Conservation (phyloP, 2,329 filamentous ascomycete genomes). For the Pyrenophora seminiperda region DNA sequence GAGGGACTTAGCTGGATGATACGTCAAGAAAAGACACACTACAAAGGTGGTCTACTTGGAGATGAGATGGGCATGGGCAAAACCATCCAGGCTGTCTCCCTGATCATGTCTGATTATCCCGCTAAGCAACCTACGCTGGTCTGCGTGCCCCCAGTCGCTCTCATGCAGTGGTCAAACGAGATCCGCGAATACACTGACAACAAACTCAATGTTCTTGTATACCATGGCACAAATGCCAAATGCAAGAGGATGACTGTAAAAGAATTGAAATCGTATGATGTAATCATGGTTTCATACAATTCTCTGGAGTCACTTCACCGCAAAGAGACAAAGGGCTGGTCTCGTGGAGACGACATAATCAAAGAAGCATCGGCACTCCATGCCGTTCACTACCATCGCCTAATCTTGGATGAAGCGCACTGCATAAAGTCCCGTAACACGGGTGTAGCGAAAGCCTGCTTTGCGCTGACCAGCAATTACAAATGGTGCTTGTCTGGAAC, state of each 20-base stretch:
- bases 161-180: slow-evolving; percentile 85
- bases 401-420: slow-evolving; percentile 94
- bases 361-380: slow-evolving; percentile 81
- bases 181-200: slow-evolving; percentile 75
- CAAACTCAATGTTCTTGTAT: slow-evolving; percentile 86
- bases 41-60: slow-evolving; percentile 87
- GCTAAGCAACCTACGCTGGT: slow-evolving; percentile 82
- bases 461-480: slow-evolving; percentile 83
- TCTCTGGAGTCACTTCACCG: slow-evolving; percentile 88
- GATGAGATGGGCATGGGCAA: slow-evolving; percentile 99
- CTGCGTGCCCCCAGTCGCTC: slow-evolving; percentile 86
- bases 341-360: slow-evolving; percentile 75
- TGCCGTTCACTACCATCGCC: slow-evolving; percentile 81
- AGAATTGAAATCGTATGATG: slow-evolving; percentile 81
- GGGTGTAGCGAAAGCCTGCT: slow-evolving; percentile 92
- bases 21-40: slow-evolving; percentile 81
- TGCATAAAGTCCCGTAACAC: slow-evolving; percentile 91
- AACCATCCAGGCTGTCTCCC: slow-evolving; percentile 95
- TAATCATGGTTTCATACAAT: slow-evolving; percentile 97
- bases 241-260: slow-evolving; percentile 75
- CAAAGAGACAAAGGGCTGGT: slow-evolving; percentile 90
- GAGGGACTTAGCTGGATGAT: slow-evolving; percentile 95
- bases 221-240: slow-evolving; percentile 84
- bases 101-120: slow-evolving; percentile 97
- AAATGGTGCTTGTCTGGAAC: slow-evolving; percentile 97